Base-by-base conservation (phyloP, 1,284 basidiomycete genomes). In the Athelia sp. region DNA sequence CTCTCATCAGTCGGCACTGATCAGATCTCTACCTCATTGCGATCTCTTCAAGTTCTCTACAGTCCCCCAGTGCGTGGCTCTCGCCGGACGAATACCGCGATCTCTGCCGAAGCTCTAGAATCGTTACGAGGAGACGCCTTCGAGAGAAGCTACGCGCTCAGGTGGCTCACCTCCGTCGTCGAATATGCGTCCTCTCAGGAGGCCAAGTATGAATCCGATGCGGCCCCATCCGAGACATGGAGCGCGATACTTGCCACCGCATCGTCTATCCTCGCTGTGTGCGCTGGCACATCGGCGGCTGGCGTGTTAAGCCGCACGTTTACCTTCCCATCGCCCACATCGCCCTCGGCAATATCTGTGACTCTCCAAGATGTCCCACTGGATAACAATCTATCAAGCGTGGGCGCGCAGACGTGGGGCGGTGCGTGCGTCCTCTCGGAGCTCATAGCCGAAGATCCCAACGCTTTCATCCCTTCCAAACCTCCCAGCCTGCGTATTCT, bases 321-420 rank as follows among this genome's bases (percentile, higher is more conserved):
- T 56, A 54, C 56, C 17, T 78, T 80, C 50, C 52, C 51, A 2
- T 52, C 58, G 11, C n/a, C n/a, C 4, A 6, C 51, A 2, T 52
- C 58, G 10, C 9, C n/a, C 19, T 6, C 36, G n/a, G 36, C 4
- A 21, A 36, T 48, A 18, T 55, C 64, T 15, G 68, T 93, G 14
- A 67, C 75, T 35, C 61, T 95, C 32, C 82, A 76, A 49, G 92
- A 95, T 61, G 79, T 84, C 2, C 82, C 90, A 0, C 72, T 93
- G 43, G 78, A 83, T 31, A 84, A 87, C 48, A 87, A 93, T 60
- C 87, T 86, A 56, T 71, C 77, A 3, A 84, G 79, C 47, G 86
- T 94, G 17, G 93, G 93, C 4, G 86, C 91, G 17, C 92, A 95
- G 66, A 96, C 93, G 0, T 96, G 93, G 93, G 93, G 92, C 1